phyloP scores from a whole-genome alignment of 2,329 filamentous ascomycete species.

The Sclerotinia minor region DNA sequence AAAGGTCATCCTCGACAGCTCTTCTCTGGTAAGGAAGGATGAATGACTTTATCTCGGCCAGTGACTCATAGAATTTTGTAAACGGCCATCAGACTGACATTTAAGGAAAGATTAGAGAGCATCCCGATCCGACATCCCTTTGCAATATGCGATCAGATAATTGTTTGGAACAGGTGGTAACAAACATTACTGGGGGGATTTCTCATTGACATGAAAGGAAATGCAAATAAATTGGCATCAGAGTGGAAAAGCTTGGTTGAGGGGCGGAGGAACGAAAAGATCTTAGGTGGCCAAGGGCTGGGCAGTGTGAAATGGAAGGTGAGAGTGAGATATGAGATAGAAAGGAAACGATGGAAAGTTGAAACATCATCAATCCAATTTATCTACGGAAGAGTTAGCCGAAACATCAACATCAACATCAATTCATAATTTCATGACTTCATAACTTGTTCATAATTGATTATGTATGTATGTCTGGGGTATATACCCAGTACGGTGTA shows the following conservation, averaged over 20 bases:
- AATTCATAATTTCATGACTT: too few relatives aligned
- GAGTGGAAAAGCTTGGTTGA: conserved; percentile 19
- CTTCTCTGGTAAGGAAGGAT: neutral
- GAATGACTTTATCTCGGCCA: neutral
- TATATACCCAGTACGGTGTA: neutral
- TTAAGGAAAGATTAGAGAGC: neutral
- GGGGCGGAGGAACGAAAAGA: conserved; percentile 2
- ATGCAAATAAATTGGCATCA: conserved; percentile 15
- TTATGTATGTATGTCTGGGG: neutral
- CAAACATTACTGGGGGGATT: too few relatives aligned
- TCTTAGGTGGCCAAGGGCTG: conserved; percentile 13
- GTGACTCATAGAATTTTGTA: conserved; percentile 14
- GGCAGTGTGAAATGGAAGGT: conserved; percentile 2
- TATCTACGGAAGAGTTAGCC: too few relatives aligned
- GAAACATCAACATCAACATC: too few relatives aligned
- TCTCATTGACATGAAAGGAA: neutral
- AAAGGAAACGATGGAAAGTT: too few relatives aligned
- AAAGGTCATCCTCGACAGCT: neutral
- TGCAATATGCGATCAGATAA: conserved; percentile 3
- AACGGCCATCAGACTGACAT: neutral
- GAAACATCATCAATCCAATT: too few relatives aligned
- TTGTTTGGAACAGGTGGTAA: neutral
- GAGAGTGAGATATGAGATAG: neutral
- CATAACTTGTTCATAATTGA: neutral
- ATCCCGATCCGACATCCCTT: neutral